Conservation (phyloP, 495 filamentous ascomycete species). For the Trypethelium eluteriae region DNA sequence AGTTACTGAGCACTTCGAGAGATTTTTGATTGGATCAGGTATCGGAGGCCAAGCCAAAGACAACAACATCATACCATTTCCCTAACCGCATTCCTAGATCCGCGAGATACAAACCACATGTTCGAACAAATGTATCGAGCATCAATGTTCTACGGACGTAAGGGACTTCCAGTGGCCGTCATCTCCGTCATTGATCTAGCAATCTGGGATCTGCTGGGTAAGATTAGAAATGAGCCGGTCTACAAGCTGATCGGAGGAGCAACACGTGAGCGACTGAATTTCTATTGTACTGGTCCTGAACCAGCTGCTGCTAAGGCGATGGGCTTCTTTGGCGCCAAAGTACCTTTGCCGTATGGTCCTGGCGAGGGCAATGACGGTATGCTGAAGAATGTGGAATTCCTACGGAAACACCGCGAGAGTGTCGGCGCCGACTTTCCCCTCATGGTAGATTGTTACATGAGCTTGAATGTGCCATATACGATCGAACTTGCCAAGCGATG, state of each 20-base stretch:
- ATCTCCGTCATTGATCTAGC: conserved; percentile 91
- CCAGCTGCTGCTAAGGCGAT: conserved; percentile 67
- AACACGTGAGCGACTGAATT: conserved; percentile 69
- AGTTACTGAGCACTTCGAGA: conserved; percentile 79
- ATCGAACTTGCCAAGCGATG: conserved; percentile 80
- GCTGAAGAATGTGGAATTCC: conserved; percentile 80
- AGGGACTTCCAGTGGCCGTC: conserved; percentile 79
- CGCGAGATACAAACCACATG: conserved; percentile 75
- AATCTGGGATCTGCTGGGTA: conserved; percentile 83
- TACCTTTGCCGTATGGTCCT: conserved; percentile 78
- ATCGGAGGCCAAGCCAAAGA: conserved; percentile 15
- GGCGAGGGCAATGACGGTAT: conserved; percentile 75
- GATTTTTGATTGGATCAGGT: conserved; percentile 78
- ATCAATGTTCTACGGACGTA: conserved; percentile 92
- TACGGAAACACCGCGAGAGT: conserved; percentile 71
- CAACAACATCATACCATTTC: background rate
- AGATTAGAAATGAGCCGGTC: conserved; percentile 83
- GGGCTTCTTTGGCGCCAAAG: conserved; percentile 85
- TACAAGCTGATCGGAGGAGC: conserved; percentile 89
- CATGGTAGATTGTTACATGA: conserved; percentile 97
- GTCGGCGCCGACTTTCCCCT: conserved; percentile 86
- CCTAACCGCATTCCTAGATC: conserved; percentile 43
- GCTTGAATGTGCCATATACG: conserved; percentile 81
- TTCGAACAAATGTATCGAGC: conserved; percentile 95
- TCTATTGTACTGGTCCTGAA: conserved; percentile 90